Base-by-base conservation (phyloP, 2,329 filamentous ascomycete species). In the Byssoonygena ceratinophila region DNA sequence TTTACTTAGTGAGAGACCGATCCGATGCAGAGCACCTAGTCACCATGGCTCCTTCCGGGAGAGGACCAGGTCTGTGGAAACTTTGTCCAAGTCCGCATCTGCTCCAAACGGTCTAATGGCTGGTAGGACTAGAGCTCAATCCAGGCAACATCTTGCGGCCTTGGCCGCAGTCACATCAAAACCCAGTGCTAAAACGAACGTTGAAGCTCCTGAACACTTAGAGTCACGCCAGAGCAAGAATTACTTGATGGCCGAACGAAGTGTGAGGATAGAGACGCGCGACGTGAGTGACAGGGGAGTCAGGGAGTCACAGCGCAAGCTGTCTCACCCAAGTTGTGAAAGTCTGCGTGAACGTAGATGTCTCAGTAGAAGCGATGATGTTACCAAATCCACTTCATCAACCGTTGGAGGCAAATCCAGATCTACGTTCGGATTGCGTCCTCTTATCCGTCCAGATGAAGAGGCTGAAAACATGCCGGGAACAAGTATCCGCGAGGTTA, bases 41-140 rank as follows among this genome's bases (percentile, higher is more conserved):
- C 62, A 68, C 31, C 64, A 67, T 4, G 61, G 61, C 1, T 64
- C 67, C 1, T 32, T 66, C 34, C 63, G 66, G 12, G 66, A 65
- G 12, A 51, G 63, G 34, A 63, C 67, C 29, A 58, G 53, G 14
- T 61, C 61, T 12, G 52, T 59, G 9, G 58, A 53, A 22, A 60
- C 64, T 4, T 55, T 67, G 32, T 54, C 63, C 20, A 67, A 68
- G 54, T 62, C 66, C 2, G 63, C 52, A n/a, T 67, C 62, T 36
- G 63, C 60, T 37, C 62, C 64, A 16, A 63, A 57, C 5, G 63
- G 61, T 25, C 55, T 71, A 40, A 68, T 63, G 4, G 64, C 69
- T 47, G 68, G 66, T n/a, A 70, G 70, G 57, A 71, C 69, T 16
- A 64, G 69, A 25, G 70, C 69, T 12, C 68, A 71, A 54, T 70